phyloP scores from a whole-genome alignment of 257 asterid species.

The Leonotis leonurus region DNA sequence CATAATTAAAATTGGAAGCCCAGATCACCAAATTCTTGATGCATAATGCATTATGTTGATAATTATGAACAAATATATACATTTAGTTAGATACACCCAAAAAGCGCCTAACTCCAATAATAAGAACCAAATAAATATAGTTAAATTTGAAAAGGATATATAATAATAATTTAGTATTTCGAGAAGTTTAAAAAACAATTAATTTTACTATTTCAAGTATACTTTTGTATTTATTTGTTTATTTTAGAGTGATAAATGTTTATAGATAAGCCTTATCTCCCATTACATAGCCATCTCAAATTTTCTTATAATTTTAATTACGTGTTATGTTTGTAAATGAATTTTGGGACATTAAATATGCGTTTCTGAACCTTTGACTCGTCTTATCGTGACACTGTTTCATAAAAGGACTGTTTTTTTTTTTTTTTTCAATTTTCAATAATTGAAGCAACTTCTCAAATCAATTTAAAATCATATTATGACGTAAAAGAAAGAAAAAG shows the following conservation, averaged over 20 bases:
- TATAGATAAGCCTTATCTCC: too few species aligned
- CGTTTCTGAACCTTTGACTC: too few species aligned
- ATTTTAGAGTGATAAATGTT: not conserved
- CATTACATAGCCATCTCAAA: too few species aligned
- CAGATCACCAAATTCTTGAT: not conserved
- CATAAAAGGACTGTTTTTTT: too few species aligned
- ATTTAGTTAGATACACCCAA: not conserved
- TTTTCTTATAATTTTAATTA: too few species aligned
- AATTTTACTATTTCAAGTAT: not conserved
- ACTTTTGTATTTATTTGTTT: not conserved
- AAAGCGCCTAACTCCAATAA: not conserved
- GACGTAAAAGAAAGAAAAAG: too few species aligned
- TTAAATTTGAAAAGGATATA: not conserved
- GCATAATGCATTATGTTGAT: not conserved
- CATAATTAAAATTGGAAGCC: not conserved
- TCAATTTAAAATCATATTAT: too few species aligned
- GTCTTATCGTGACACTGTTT: too few species aligned
- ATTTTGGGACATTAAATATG: too few species aligned
- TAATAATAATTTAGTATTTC: not conserved
- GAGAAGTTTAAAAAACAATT: not conserved
- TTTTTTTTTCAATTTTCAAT: too few species aligned
- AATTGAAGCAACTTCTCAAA: not conserved
- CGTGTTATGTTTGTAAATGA: too few species aligned
- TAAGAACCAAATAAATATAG: not conserved
- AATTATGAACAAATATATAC: not conserved